Evolutionary conservation across 2,329 filamentous ascomycete species (phyloP).

Genomic region (Pseudogymnoascus sp.): DNA sequence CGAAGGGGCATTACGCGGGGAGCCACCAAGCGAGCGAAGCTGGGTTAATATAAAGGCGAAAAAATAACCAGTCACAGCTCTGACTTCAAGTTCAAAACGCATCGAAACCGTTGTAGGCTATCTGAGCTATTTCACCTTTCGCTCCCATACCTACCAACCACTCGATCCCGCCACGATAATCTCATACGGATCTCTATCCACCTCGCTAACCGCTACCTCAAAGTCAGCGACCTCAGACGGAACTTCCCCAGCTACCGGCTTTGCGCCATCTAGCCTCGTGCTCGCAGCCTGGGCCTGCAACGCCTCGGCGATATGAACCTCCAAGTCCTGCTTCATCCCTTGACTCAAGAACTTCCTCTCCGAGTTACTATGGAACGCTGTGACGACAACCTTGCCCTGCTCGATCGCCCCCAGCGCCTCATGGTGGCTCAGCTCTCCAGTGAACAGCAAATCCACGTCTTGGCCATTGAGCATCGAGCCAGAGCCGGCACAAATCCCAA

Average conservation of each 20-base stretch:
- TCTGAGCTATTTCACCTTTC: neutral
- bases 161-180: conserved; percentile 42
- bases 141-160: conserved; percentile 5
- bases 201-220: conserved; percentile 63
- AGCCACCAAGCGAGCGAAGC: conserved; percentile 17
- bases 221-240: conserved; percentile 23
- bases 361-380: conserved; percentile 87
- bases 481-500: conserved; percentile 85
- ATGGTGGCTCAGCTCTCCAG: conserved; percentile 89
- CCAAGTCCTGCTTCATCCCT: conserved; percentile 60
- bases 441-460: conserved; percentile 75
- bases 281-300: conserved; percentile 41
- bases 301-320: conserved; percentile 47
- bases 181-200: conserved; percentile 81
- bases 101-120: neutral
- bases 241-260: conserved; percentile 20
- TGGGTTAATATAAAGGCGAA: conserved; percentile 18
- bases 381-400: conserved; percentile 72
- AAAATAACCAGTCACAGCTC: conserved; percentile 10
- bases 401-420: conserved; percentile 82
- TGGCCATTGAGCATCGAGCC: conserved; percentile 64
- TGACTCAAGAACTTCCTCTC: conserved; percentile 75
- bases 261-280: conserved; percentile 21
- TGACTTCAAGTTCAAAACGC: neutral
- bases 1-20: conserved; percentile 23